Base-by-base conservation (phyloP, 768 basidiomycete species). In the Dendrothele bispora region DNA sequence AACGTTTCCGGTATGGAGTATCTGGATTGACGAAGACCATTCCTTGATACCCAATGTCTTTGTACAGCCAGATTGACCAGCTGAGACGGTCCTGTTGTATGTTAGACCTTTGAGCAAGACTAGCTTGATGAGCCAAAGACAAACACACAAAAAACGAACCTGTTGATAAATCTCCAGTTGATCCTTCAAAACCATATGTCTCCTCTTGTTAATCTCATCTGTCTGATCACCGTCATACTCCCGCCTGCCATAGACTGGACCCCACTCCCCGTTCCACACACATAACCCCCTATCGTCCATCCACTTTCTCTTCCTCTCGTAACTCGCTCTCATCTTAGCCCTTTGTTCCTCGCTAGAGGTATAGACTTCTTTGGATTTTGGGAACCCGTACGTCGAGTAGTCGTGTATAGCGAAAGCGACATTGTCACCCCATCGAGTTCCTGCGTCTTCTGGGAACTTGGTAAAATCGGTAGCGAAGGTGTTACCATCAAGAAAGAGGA, bases 221-320 rank as follows among this genome's bases (percentile, higher is more conserved):
- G 82, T 86, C 40, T 68, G 64, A 2, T 71, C 73, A 3, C 85
- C 82, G 3, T 81, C 79, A 50, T 77, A 81, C 43, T 79, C 73
- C 62, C 67, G 68, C 52, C 85, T 69, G 3, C 86, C 84, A 53
- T 91, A 91, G 20, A 91, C 88, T 3, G 88, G 88, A 17, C 90
- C 91, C 76, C 83, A 91, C 63, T 90, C 89, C 15, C 89, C 89
- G 55, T 88, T 77, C 77, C 73, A 72, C 34, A 78, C 74, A 29
- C 74, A 72, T 11, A 75, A 60, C 7, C 66, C 67, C 7, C 61
- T 61, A 52, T 71, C 62, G 49, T 77, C 71, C 77, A 80, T 80
- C 74, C 75, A 83, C 48, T 72, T 71, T 32, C 75, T 65, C 62
- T 83, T 83, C 56, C 70, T 68, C 54, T 71, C 68, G 55, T 75